Conservation (phyloP, 805 yeast species). For the Sungouiella thailandica region DNA sequence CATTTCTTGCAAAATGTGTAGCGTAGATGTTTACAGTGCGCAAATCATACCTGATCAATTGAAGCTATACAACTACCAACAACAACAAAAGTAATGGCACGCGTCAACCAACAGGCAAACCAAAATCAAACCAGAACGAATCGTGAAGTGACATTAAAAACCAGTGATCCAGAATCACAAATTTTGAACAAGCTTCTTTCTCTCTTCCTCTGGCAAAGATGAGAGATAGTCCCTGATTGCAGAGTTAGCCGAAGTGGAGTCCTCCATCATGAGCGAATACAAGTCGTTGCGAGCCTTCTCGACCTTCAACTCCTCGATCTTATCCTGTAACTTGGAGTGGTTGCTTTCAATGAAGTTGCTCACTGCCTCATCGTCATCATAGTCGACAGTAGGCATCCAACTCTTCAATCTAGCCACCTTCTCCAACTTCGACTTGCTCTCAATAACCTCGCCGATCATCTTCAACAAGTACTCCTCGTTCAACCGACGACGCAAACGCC, state of each 20-base stretch:
- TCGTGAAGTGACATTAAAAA: background rate
- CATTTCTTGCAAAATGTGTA: too few relatives aligned
- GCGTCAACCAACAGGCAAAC: background rate
- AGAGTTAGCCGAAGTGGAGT: constrained; percentile 24
- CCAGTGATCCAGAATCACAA: constrained; percentile 2
- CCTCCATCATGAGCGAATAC: constrained; percentile 44
- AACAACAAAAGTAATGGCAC: background rate
- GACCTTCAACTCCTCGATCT: constrained; percentile 57
- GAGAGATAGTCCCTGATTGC: constrained; percentile 34
- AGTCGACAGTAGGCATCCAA: constrained; percentile 74
- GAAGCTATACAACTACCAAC: background rate
- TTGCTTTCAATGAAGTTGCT: constrained; percentile 83
- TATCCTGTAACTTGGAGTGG: constrained; percentile 56
- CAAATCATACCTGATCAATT: background rate
- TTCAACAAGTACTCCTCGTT: constrained; percentile 85
- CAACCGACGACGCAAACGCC: constrained; percentile 96
- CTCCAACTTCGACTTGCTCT: constrained; percentile 63
- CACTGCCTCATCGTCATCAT: constrained; percentile 69
- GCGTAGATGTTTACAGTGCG: too few relatives aligned
- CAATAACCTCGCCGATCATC: constrained; percentile 60
- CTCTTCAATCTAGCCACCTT: constrained; percentile 82
- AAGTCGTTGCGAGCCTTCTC: constrained; percentile 64
- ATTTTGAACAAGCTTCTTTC: constrained; percentile 21
- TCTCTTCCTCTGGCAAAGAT: constrained; percentile 32
- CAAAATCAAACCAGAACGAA: background rate